A percentile compares a stretch with the other conserved stretches of the same genome.
phyloP scores from a whole-genome alignment of 306 rosid genomes.

The Sophora flavescens region DNA sequence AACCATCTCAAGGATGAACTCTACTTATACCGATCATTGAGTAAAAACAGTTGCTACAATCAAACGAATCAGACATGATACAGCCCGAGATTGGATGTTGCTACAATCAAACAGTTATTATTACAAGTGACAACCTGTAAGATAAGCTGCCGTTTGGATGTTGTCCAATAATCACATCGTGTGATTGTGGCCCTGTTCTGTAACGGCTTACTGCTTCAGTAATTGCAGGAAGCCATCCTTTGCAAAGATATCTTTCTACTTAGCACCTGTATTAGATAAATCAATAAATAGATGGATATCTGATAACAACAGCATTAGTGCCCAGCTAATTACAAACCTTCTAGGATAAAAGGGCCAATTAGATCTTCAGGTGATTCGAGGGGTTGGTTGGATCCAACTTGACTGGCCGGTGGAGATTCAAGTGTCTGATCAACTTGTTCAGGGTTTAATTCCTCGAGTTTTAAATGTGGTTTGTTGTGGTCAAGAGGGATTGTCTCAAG shows the following conservation, averaged over 20 bases:
- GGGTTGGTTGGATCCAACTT: slow-evolving; percentile 54
- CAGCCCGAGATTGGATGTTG: slow-evolving; percentile 21
- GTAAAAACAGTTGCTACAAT: slow-evolving; percentile 13
- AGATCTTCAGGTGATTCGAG: slow-evolving; percentile 66
- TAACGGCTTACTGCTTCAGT: slow-evolving; percentile 54
- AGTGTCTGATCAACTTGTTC: slow-evolving; percentile 53
- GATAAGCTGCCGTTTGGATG: slow-evolving; percentile 43
- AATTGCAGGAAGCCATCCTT: slow-evolving; percentile 57
- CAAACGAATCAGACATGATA: slow-evolving; percentile 34
- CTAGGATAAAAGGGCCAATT: slow-evolving; percentile 77
- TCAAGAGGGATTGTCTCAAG: slow-evolving; percentile 59
- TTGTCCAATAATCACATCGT: slow-evolving; percentile 48
- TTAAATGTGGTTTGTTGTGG: slow-evolving; percentile 46
- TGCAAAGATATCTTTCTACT: slow-evolving; percentile 70
- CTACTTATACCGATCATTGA: slow-evolving; percentile 11
- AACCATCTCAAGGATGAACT: slow-evolving; percentile 34
- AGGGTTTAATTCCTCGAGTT: slow-evolving; percentile 51
- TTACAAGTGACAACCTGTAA: slow-evolving; percentile 34
- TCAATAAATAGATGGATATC: slow-evolving; percentile 69
- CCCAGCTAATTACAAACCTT: slow-evolving; percentile 89
- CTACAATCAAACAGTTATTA: slow-evolving; percentile 26
- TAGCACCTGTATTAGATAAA: slow-evolving; percentile 85
- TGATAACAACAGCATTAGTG: slow-evolving; percentile 65
- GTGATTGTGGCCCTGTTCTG: slow-evolving; percentile 46
- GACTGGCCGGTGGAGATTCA: slow-evolving; percentile 52